These are phyloP conservation scores for Capronia coronata DNA, from an alignment of 2,329 filamentous ascomycete genomes.

Conservation along the genomic window DNA sequence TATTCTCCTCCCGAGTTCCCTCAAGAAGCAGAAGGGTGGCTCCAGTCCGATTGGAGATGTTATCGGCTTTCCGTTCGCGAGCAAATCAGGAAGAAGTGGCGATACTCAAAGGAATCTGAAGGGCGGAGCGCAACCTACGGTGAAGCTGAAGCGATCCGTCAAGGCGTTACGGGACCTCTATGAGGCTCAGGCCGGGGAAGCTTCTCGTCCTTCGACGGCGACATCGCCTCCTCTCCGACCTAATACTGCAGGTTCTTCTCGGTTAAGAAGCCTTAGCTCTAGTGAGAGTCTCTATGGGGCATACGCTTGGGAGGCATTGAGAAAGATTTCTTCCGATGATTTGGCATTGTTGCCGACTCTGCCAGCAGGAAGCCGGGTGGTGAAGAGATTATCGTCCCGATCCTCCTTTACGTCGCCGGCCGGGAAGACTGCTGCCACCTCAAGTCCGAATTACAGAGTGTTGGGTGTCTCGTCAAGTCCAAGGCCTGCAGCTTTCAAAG, in stretches of 20 bases:
- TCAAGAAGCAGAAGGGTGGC: constrained; percentile 23
- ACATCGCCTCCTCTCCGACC: constrained; percentile 23
- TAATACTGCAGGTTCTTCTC: constrained; percentile 18
- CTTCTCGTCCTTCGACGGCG: constrained; percentile 25
- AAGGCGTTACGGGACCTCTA: constrained; percentile 28
- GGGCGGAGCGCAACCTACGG: constrained; percentile 15
- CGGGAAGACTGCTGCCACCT: constrained; percentile 11
- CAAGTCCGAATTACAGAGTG: constrained; percentile 26
- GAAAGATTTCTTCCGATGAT: constrained; percentile 25
- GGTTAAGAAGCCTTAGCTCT: constrained; percentile 27
- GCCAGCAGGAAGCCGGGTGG: constrained; percentile 7
- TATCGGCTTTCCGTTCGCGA: constrained; percentile 12
- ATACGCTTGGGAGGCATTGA: constrained; percentile 25
- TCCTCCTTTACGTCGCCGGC: constrained; percentile 22
- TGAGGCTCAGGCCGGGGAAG: constrained; percentile 27
- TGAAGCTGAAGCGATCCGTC: constrained; percentile 28
- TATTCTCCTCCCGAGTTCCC: constrained; percentile 38
- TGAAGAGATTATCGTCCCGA: constrained; percentile 17
- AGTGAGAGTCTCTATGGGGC: constrained; percentile 25
- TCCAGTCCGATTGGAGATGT: constrained; percentile 11
- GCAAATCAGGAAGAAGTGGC: constrained; percentile 8
- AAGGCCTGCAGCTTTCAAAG: constrained; percentile 11
- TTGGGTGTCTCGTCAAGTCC: constrained; percentile 20
- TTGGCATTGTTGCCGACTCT: constrained; percentile 23
- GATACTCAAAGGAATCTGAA: constrained; percentile 7